Conservation (phyloP, 345 rosid species). For the Syzygium jambos region DNA sequence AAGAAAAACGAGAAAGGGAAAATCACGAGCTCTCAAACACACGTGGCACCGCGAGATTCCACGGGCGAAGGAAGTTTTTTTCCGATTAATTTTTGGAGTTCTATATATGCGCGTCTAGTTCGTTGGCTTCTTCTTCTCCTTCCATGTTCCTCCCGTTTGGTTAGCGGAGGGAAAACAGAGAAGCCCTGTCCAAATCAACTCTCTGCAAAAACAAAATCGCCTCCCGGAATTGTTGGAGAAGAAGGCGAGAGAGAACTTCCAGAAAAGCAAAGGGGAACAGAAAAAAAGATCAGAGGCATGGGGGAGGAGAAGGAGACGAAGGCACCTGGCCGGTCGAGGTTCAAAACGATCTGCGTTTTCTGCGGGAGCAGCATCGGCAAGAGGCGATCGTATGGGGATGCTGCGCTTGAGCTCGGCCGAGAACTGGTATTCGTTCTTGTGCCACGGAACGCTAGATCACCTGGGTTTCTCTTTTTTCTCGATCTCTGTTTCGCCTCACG, state of each 20-base stretch:
- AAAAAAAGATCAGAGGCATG: neutral
- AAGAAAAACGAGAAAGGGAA: neutral
- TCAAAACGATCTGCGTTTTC: slow-evolving; percentile 79
- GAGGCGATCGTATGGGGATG: slow-evolving; percentile 53
- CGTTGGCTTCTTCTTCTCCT: neutral
- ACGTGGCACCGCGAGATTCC: neutral
- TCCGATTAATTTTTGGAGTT: neutral
- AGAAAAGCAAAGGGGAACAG: neutral
- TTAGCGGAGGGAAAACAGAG: neutral
- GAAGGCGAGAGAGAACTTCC: neutral
- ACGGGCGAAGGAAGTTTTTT: neutral
- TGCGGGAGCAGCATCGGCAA: slow-evolving; percentile 92
- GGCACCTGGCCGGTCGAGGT: slow-evolving; percentile 22
- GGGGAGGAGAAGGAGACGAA: slow-evolving; percentile 1
- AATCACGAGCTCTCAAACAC: neutral
- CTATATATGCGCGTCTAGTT: neutral
- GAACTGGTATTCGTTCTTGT: slow-evolving; percentile 44
- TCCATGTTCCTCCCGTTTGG: neutral
- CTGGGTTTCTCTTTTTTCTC: neutral
- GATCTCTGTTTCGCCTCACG: neutral
- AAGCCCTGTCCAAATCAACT: neutral
- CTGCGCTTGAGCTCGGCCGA: slow-evolving; percentile 73
- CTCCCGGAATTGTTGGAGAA: neutral
- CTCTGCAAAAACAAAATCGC: neutral
- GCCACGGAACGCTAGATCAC: neutral